Base-by-base conservation (phyloP, 2,329 filamentous ascomycete genomes). In the Phyllachora maydis region DNA sequence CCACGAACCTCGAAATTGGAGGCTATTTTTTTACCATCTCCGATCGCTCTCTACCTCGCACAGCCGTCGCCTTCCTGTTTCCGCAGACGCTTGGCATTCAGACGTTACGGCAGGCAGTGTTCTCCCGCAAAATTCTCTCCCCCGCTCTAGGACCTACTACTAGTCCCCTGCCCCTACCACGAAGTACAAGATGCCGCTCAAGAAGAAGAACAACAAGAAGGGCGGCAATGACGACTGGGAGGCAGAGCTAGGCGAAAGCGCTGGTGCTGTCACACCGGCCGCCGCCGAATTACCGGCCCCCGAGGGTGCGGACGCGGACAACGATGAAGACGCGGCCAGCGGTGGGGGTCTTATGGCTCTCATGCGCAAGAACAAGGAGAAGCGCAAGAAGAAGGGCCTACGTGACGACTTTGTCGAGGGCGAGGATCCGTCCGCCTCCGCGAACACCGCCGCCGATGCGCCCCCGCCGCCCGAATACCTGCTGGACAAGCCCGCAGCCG, bases 191-290 rank as follows among this genome's bases (percentile, higher is more conserved):
- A 95, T 93, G 85, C 56, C 83, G 42, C 83, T 83, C 32, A 93
- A 93, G 59, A 90, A 88, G 64, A 93, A 92, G 66, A 58, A 56
- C 38, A 75, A 73, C 46, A 76, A 72, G 52, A 90, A 85, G 61
- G 67, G 59, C 43, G n/a, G n/a, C n/a, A 67, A 77, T 44, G 79
- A 92, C 42, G 81, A 93, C 59, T 93, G 85, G 85, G 88, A 95
- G 50, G 71, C 77, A 26, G 82, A 92, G 33, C 60, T 93, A 26
- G 83, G 82, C 40, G 85, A 93, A 54, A 56, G 60, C 30, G 61
- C 70, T 40, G n/a, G n/a, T n/a, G n/a, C n/a, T n/a, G n/a, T n/a
- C n/a, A n/a, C n/a, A n/a, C 65, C 66, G 33, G 69, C 75, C 6
- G 54, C 61, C 26, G n/a, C n/a, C n/a, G n/a, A n/a, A n/a, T n/a